These are phyloP conservation scores for Tritrichomonas foetus DNA, from an alignment of 208 protist genomes.

Conservation along the genomic window DNA sequence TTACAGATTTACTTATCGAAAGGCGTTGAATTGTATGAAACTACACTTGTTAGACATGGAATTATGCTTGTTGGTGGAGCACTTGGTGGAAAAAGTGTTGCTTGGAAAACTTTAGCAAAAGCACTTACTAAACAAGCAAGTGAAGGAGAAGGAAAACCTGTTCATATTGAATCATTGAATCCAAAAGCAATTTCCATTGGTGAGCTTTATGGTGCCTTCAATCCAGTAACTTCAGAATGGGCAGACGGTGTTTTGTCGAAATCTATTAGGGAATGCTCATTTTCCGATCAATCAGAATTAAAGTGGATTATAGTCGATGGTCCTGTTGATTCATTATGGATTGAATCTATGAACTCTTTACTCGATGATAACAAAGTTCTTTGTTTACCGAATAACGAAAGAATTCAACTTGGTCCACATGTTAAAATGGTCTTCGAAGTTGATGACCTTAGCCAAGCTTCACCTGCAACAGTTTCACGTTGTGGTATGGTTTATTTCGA, in stretches of 20 bases:
- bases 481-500: slow-evolving; percentile 95
- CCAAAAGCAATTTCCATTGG: slow-evolving; percentile 67
- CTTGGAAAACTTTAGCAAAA: slow-evolving; percentile 45
- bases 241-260: slow-evolving; percentile 87
- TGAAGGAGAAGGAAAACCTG: slow-evolving; percentile 51
- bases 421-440: slow-evolving; percentile 69
- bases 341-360: slow-evolving; percentile 97
- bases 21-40: slow-evolving; percentile 87
- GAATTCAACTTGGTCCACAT: slow-evolving; percentile 69
- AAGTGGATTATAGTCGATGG: slow-evolving; percentile 77
- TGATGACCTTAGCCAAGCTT: slow-evolving; percentile 87
- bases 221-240: slow-evolving; percentile 85
- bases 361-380: slow-evolving; percentile 97
- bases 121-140: not conserved
- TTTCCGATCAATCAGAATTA: slow-evolving; percentile 41
- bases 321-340: slow-evolving; percentile 96
- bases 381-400: slow-evolving; percentile 82
- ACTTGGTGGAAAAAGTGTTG: slow-evolving; percentile 75
- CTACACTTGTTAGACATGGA: slow-evolving; percentile 83
- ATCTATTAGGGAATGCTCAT: slow-evolving; percentile 73
- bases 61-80: slow-evolving; percentile 92
- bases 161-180: slow-evolving; percentile 65
- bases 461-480: slow-evolving; percentile 93
- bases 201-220: slow-evolving; percentile 72
- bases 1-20: slow-evolving; percentile 62